Evolutionary conservation across 1,139 yeast species (phyloP), one percentile per base, ranked within the genome.

Genomic region (Schwanniomyces etchellsii): DNA sequence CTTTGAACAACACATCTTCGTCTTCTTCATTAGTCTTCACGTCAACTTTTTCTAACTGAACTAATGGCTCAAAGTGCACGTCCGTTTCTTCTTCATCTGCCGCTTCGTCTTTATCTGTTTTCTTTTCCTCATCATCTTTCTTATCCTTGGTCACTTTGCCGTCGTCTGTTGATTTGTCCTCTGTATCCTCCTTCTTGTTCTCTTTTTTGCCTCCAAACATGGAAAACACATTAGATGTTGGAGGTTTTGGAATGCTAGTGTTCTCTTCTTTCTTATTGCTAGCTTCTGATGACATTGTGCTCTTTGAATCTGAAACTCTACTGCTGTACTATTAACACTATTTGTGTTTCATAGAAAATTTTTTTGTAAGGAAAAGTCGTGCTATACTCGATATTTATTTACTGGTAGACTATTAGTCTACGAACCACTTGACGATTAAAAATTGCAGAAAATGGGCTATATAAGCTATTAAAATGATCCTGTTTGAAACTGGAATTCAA

Each of bases 21-120:
- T 88, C 76, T 64, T 91, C 98, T 66, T 91, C 98, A 63, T 88
- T 85, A 49, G 97, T 89, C 70, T 88, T 89, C 44, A 89, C 95
- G 18, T 91, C 97, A 32, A 91, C 97, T 60, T 84, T 83, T 65
- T 89, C 96, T 49, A 91, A 77, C 61, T 84, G 85, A 39, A 91
- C 96, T 45, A 91, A 70, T 33, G 98, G 98, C 65, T 91, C 96
- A 50, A 91, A 93, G 60, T 91, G 96, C 38, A 91, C 93, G 49
- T 91, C 97, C 38, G 86, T 89, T 42, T 86, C 85, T 58, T 85
- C 96, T 52, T 83, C 91, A 15, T 74, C 93, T 34, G 80, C 95
- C 12, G 69, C 81, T 27, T 64, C 81, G 2, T 64, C 76, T 4
- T 62, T 74, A 6, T 30, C 16, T 24, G 50, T 47, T 14, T 47